These are phyloP conservation scores for Halophytophthora polymorphica DNA, from an alignment of 352 stramenopile genomes.

Conservation along the genomic window DNA sequence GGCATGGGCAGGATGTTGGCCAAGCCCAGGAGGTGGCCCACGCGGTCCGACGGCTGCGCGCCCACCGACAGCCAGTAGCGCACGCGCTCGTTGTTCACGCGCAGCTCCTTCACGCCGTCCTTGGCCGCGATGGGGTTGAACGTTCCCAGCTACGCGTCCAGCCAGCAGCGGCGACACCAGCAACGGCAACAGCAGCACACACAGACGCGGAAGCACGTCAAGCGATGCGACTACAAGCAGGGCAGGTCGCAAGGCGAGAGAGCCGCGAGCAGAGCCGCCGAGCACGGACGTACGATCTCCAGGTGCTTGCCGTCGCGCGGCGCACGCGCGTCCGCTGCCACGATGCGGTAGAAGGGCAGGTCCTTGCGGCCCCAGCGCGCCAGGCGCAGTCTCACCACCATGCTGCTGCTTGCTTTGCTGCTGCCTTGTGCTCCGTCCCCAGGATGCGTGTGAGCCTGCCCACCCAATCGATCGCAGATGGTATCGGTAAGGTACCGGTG, in stretches of 20 bases:
- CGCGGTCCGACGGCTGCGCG: constrained; percentile 83
- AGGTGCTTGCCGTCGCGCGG: constrained; percentile 84
- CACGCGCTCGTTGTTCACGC: constrained; percentile 84
- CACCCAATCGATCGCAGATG: constrained; percentile 2
- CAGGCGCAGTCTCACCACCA: constrained; percentile 86
- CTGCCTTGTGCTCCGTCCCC: constrained; percentile 1
- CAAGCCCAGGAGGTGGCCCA: constrained; percentile 72
- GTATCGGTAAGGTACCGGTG: not conserved
- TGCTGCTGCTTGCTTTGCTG: constrained; percentile 26
- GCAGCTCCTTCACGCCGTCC: constrained; percentile 85
- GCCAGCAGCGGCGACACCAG: constrained; percentile 8
- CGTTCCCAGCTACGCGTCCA: constrained; percentile 62
- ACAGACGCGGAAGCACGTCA: not conserved
- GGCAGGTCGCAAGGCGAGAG: no score
- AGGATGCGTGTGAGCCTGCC: constrained; percentile 2
- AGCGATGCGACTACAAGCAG: no score
- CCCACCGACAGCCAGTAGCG: constrained; percentile 87
- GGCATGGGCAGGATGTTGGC: constrained; percentile 83
- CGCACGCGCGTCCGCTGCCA: constrained; percentile 76
- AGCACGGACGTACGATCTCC: constrained; percentile 66
- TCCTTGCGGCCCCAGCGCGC: constrained; percentile 86
- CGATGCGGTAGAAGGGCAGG: constrained; percentile 88
- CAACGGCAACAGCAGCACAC: no score
- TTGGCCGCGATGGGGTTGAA: constrained; percentile 83
- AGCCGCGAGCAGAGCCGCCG: not conserved